Conservation (phyloP, 805 yeast genomes). For the Saccharomycopsis schoenii region DNA sequence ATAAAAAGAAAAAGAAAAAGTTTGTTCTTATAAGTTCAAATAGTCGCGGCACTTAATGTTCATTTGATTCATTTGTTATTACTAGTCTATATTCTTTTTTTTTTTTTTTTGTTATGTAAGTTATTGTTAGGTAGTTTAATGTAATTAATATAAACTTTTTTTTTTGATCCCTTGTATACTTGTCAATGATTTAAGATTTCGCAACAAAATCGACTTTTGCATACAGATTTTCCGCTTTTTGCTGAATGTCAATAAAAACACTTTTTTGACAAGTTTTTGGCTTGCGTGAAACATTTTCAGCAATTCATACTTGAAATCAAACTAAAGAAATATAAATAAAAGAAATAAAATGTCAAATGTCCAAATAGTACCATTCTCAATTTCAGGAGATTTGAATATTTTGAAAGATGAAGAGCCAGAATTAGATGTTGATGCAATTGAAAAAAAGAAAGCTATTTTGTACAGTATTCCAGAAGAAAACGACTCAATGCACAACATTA, state of each 20-base stretch:
- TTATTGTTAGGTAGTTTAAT: too few relatives aligned
- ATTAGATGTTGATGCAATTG: constrained; percentile 3
- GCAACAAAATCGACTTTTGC: not conserved
- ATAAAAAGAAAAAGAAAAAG: constrained; percentile 11
- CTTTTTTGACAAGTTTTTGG: too few relatives aligned
- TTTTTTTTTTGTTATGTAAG: too few relatives aligned
- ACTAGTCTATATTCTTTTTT: not conserved
- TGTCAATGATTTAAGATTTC: too few relatives aligned
- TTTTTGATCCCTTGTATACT: too few relatives aligned
- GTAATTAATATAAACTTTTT: too few relatives aligned
- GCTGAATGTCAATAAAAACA: not conserved
- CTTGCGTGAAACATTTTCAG: not conserved
- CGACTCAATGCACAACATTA: not conserved
- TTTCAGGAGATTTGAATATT: not conserved
- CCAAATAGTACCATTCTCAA: not conserved
- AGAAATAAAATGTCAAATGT: constrained; percentile 1
- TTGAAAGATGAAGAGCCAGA: constrained; percentile 1
- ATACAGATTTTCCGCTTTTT: not conserved
- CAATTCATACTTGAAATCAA: too few relatives aligned
- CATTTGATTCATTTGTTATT: not conserved
- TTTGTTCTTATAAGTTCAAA: constrained; percentile 10
- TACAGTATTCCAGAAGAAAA: not conserved
- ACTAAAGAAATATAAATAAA: too few relatives aligned
- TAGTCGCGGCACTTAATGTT: not conserved
- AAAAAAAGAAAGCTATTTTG: not conserved